A percentile compares a stretch with the other conserved stretches of the same genome.
phyloP scores from a whole-genome alignment of 345 rosid genomes.

The Dovyalis caffra region DNA sequence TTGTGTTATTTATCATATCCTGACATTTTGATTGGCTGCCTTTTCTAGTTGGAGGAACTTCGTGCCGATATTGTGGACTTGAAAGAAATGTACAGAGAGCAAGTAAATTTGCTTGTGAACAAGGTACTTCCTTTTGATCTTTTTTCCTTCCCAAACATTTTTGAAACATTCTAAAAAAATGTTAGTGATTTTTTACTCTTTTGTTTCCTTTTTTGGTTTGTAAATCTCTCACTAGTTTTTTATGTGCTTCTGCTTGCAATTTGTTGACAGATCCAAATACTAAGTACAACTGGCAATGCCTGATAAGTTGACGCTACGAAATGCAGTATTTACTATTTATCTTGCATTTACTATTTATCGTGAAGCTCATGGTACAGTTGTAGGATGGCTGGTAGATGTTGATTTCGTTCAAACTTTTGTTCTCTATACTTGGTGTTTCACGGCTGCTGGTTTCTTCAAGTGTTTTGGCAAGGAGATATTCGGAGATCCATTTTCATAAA shows the following conservation, averaged over 20 bases:
- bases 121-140: conserved; percentile 47
- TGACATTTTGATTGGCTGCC: conserved; percentile 17
- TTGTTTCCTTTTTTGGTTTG: background rate
- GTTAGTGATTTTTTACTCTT: too few species aligned
- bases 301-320: background rate
- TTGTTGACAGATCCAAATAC: conserved; percentile 52
- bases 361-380: conserved; percentile 19
- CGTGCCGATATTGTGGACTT: conserved; percentile 91
- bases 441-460: background rate
- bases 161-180: background rate
- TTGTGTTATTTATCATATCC: background rate
- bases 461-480: background rate
- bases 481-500: conserved; percentile 6
- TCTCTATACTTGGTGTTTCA: background rate
- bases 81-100: conserved; percentile 99
- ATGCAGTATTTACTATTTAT: background rate
- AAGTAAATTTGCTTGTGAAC: conserved; percentile 95
- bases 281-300: conserved; percentile 40
- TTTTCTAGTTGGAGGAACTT: conserved; percentile 92
- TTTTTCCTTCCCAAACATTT: background rate
- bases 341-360: background rate
- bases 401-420: conserved; percentile 11
- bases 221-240: background rate
- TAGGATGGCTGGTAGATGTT: conserved; percentile 8
- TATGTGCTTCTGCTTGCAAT: background rate